Conservation (phyloP, 2,329 filamentous ascomycete genomes). For the Truncatella angustata region DNA sequence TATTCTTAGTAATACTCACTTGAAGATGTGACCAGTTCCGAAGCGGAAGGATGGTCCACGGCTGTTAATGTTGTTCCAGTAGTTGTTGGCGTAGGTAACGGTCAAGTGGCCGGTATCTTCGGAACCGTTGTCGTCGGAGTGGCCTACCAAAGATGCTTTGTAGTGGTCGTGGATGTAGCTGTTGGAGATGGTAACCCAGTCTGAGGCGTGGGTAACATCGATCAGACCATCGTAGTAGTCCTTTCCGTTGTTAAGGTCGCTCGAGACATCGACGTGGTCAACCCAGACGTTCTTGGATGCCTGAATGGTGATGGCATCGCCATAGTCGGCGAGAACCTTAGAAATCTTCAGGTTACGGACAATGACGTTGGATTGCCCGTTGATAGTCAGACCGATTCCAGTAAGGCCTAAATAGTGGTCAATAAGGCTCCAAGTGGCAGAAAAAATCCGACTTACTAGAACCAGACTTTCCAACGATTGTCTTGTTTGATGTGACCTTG, state of each 20-base stretch:
- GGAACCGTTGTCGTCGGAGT: conserved; percentile 55
- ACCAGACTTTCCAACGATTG: conserved; percentile 44
- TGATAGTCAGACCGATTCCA: conserved; percentile 52
- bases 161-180: conserved; percentile 48
- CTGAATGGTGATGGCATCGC: conserved; percentile 61
- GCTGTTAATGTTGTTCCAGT: conserved; percentile 63
- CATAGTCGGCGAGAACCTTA: conserved; percentile 53
- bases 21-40: conserved; percentile 60
- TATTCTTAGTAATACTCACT: conserved; percentile 24
- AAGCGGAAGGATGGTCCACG: conserved; percentile 64
- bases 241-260: conserved; percentile 59
- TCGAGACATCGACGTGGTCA: conserved; percentile 65
- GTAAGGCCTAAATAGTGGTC: conserved; percentile 32
- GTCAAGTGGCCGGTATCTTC: conserved; percentile 62
- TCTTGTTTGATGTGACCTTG: conserved; percentile 47
- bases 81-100: conserved; percentile 67
- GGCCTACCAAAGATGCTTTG: conserved; percentile 43
- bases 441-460: conserved; percentile 32
- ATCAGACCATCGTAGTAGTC: conserved; percentile 69
- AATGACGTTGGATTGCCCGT: conserved; percentile 56
- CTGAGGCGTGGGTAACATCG: conserved; percentile 61
- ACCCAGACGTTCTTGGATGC: conserved; percentile 61
- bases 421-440: too few relatives aligned
- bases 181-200: conserved; percentile 55
- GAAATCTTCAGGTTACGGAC: conserved; percentile 60